Percentiles rank a stretch among this genome's conserved stretches.
These are phyloP conservation scores for Sporothrix sp. DNA, from an alignment of 2,329 filamentous ascomycete species.

Conservation along the genomic window DNA sequence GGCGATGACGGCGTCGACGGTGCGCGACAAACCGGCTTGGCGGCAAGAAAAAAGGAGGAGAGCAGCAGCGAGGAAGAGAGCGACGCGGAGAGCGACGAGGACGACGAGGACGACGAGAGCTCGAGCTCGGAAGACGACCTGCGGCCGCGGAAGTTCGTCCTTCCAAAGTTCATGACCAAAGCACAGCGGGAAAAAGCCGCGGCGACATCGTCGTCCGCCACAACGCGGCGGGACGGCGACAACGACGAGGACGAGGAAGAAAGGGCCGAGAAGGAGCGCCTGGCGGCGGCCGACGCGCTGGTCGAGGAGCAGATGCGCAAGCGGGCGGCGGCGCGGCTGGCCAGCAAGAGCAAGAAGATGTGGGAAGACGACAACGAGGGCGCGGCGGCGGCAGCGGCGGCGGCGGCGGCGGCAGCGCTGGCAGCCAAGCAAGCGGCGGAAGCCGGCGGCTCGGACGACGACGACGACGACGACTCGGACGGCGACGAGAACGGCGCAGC, in stretches of 20 bases:
- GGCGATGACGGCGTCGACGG: slow-evolving; percentile 28
- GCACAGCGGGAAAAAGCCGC: slow-evolving; percentile 35
- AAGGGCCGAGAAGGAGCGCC: slow-evolving; percentile 44
- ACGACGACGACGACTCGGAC: neutral
- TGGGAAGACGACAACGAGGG: slow-evolving; percentile 66
- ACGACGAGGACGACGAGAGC: slow-evolving; percentile 26
- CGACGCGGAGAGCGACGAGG: slow-evolving; percentile 34
- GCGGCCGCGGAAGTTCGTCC: slow-evolving; percentile 49
- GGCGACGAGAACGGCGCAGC: slow-evolving; percentile 82
- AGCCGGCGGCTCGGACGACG: slow-evolving; percentile 46
- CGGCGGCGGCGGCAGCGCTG: slow-evolving; percentile 25
- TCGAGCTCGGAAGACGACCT: slow-evolving; percentile 43
- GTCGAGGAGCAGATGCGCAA: slow-evolving; percentile 84
- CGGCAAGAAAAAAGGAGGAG: neutral
- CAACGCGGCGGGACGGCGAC: slow-evolving; percentile 13
- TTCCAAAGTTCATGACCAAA: slow-evolving; percentile 55
- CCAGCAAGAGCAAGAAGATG: slow-evolving; percentile 65
- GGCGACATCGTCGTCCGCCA: slow-evolving; percentile 17
- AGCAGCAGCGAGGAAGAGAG: slow-evolving; percentile 27
- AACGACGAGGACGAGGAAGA: slow-evolving; percentile 15
- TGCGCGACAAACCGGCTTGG: no score
- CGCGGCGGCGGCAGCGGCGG: slow-evolving; percentile 35
- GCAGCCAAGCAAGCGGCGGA: slow-evolving; percentile 74
- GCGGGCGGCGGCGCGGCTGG: slow-evolving; percentile 59
- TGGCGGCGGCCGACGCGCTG: slow-evolving; percentile 64